Evolutionary conservation across 2,329 filamentous ascomycete genomes (phyloP).

Genomic region (Sporothrix protearum): DNA sequence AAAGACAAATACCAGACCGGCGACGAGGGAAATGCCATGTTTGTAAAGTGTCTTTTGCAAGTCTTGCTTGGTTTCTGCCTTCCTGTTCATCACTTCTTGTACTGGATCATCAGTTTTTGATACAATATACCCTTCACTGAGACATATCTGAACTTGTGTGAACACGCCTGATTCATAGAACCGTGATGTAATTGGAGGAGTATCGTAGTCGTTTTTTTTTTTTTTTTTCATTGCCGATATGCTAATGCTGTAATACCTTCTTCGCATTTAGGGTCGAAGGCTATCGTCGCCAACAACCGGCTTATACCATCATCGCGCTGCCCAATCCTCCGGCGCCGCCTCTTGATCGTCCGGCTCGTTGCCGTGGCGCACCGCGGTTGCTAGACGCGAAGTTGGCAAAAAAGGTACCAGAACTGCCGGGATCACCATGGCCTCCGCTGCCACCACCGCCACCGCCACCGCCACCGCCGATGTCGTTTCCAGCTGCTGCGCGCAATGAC

Average conservation of each 20-base stretch:
- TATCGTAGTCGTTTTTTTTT: too few species aligned
- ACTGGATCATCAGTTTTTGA: not conserved
- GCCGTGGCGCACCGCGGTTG: not conserved
- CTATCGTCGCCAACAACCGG: too few species aligned
- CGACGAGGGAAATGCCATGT: not conserved
- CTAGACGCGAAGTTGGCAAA: not conserved
- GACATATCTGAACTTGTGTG: not conserved
- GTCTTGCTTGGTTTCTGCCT: not conserved
- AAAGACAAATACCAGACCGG: not conserved
- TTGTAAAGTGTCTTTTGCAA: not conserved
- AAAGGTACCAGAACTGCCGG: not conserved
- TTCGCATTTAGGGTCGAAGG: not conserved
- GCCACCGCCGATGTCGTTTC: not conserved
- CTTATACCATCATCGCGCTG: not conserved
- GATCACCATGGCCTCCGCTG: not conserved
- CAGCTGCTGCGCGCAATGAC: slow-evolving; percentile 39
- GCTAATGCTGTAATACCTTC: not conserved
- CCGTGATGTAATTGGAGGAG: not conserved
- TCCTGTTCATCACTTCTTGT: not conserved
- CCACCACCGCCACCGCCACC: not conserved
- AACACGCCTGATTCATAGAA: not conserved
- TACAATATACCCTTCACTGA: not conserved
- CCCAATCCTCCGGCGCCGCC: not conserved
- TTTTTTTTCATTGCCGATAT: not conserved
- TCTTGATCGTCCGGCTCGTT: not conserved